A percentile compares a stretch with the other conserved stretches of the same genome.
Conservation (phyloP, 768 basidiomycete genomes). For the Boletus reticuloceps region DNA sequence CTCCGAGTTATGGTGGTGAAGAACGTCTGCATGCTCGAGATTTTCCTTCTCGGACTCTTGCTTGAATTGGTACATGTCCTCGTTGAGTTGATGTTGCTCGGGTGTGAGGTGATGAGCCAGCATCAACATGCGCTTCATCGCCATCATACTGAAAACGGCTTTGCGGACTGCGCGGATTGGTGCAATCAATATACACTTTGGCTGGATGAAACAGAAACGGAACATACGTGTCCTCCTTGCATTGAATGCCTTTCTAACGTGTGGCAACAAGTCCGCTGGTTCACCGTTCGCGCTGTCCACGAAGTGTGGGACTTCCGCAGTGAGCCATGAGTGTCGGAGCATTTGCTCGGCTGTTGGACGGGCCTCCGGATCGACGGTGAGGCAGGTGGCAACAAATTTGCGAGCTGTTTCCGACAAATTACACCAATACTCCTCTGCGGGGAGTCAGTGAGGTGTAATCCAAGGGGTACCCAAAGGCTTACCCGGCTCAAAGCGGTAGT, state of each 20-base stretch:
- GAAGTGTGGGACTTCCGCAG: conserved; percentile 64
- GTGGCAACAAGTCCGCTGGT: conserved; percentile 79
- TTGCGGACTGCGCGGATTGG: conserved; percentile 64
- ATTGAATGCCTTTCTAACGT: conserved; percentile 87
- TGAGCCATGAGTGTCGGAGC: conserved; percentile 69
- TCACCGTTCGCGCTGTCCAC: conserved; percentile 55
- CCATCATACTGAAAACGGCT: conserved; percentile 83
- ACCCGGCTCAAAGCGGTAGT: conserved; percentile 87
- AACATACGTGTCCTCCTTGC: conserved; percentile 80
- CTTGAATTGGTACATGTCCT: conserved; percentile 67
- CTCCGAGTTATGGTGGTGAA: conserved; percentile 46
- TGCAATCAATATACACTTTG: not conserved
- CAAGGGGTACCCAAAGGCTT: conserved; percentile 3
- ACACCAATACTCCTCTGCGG: conserved; percentile 74
- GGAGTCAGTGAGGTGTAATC: not conserved
- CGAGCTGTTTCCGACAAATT: conserved; percentile 82
- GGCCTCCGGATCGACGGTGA: conserved; percentile 77
- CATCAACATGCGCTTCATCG: conserved; percentile 74
- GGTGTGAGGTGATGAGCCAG: conserved; percentile 40
- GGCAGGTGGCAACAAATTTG: conserved; percentile 76
- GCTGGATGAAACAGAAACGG: not conserved
- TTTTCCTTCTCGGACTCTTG: conserved; percentile 68
- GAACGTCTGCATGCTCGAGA: conserved; percentile 41
- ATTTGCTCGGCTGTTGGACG: conserved; percentile 80
- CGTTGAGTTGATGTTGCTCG: conserved; percentile 50